phyloP scores from a whole-genome alignment of 257 asterid genomes.

The Scutellaria galericulata region DNA sequence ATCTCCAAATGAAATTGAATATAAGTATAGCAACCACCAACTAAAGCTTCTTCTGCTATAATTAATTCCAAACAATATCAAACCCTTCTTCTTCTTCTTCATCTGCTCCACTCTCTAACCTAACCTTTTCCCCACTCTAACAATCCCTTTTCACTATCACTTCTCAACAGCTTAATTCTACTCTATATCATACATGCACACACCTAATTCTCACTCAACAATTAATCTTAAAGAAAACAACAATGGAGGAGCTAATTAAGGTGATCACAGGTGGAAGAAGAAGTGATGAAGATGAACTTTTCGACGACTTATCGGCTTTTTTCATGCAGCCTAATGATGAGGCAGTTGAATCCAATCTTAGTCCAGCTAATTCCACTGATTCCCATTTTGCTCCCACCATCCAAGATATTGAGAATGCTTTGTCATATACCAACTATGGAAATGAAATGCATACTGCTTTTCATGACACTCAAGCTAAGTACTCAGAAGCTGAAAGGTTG shows the following conservation, averaged over 20 bases:
- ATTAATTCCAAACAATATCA: constrained; percentile 36
- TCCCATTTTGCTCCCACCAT: constrained; percentile 41
- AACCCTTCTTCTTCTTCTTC: constrained; percentile 43
- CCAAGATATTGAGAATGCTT: constrained; percentile 42
- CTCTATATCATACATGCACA: constrained; percentile 19
- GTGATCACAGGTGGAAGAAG: constrained; percentile 10
- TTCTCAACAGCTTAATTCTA: constrained; percentile 2
- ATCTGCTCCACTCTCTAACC: constrained; percentile 84
- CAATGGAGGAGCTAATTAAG: constrained; percentile 58
- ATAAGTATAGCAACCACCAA: constrained; percentile 50
- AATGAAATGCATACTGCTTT: constrained; percentile 27
- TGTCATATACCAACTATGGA: constrained; percentile 38
- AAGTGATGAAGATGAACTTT: constrained; percentile 54
- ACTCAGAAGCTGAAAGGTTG: constrained; percentile 43
- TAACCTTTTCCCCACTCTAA: constrained; percentile 34
- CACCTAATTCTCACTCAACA: neutral
- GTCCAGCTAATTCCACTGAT: constrained; percentile 16
- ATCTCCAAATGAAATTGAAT: constrained; percentile 39
- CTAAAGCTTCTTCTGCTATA: constrained; percentile 41
- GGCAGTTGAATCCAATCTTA: constrained; percentile 21
- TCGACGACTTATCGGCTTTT: constrained; percentile 57
- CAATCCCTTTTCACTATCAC: constrained; percentile 23
- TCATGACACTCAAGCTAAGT: constrained; percentile 28
- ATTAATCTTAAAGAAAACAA: neutral
- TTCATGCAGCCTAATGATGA: constrained; percentile 41